These are phyloP conservation scores for Vaccinium darrowii DNA, from an alignment of 148 eudicot species.

Conservation along the genomic window DNA sequence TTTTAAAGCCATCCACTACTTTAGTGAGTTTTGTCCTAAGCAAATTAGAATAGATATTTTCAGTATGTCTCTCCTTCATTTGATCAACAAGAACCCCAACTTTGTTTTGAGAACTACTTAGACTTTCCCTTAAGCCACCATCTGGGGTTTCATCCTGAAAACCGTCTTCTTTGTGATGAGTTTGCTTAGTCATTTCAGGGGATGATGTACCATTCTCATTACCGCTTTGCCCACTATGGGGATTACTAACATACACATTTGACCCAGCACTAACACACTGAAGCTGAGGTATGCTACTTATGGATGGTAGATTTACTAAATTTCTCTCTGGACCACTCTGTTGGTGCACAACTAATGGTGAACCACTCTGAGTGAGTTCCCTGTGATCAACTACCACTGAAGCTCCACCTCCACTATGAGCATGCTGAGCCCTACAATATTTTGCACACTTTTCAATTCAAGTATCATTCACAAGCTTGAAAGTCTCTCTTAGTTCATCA, in stretches of 20 bases:
- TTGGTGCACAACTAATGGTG: conserved; percentile 14
- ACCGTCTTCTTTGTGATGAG: conserved; percentile 5
- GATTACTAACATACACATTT: conserved; percentile 15
- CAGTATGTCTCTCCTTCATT: conserved; percentile 15
- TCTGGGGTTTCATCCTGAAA: conserved; percentile 13
- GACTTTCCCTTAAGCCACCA: conserved; percentile 22
- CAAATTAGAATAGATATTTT: conserved; percentile 14
- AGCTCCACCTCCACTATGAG: conserved; percentile 29
- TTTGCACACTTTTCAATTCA: conserved; percentile 13
- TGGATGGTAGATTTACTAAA: conserved; percentile 18
- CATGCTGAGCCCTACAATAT: conserved; percentile 45
- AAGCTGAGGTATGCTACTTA: conserved; percentile 15
- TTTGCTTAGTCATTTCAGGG: background rate
- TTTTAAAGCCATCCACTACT: background rate
- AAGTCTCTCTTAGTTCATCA: conserved; percentile 17
- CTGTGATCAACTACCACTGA: conserved; percentile 19
- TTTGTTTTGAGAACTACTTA: conserved; percentile 7
- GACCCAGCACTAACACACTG: conserved; percentile 8
- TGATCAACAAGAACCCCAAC: conserved; percentile 11
- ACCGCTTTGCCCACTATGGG: conserved; percentile 2
- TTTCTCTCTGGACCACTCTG: conserved; percentile 10
- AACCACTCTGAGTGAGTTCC: conserved; percentile 16
- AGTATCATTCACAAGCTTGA: conserved; percentile 9
- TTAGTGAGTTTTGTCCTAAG: background rate
- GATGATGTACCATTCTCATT: conserved; percentile 10